These are phyloP conservation scores for Mycena sanguinolenta DNA, from an alignment of 768 basidiomycete species.

Conservation along the genomic window DNA sequence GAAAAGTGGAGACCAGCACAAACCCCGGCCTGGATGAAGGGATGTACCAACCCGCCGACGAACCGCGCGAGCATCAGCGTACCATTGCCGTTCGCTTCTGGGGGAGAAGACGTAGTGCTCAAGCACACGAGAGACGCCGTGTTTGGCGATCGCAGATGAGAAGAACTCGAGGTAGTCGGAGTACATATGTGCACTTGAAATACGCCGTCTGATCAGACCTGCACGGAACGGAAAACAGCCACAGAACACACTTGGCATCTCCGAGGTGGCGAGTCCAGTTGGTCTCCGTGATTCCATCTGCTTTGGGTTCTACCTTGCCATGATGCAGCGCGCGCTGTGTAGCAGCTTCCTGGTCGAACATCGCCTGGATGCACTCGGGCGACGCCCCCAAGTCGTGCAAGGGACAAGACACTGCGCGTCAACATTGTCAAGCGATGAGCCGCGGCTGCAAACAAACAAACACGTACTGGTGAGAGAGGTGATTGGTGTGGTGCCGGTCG, in stretches of 20 bases:
- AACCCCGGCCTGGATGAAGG: conserved; percentile 20
- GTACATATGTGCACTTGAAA: conserved; percentile 22
- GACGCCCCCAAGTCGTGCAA: conserved; percentile 21
- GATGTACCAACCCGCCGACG: conserved; percentile 23
- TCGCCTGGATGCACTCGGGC: conserved; percentile 7
- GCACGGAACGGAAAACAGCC: background rate
- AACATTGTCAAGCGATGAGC: background rate
- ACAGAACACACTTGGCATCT: conserved; percentile 1
- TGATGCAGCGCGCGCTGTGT: conserved; percentile 12
- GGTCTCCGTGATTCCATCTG: conserved; percentile 5
- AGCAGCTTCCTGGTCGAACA: conserved; percentile 12
- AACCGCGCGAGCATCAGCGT: conserved; percentile 46
- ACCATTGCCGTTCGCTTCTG: conserved; percentile 49
- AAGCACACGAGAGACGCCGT: conserved; percentile 55
- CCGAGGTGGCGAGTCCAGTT: conserved; percentile 15
- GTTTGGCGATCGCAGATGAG: conserved; percentile 50
- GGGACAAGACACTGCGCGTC: conserved; percentile 16
- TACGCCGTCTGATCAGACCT: background rate
- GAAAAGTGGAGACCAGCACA: background rate
- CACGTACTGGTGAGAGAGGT: conserved; percentile 26
- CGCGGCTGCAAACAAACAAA: background rate
- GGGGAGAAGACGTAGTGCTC: conserved; percentile 63
- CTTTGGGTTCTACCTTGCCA: background rate
- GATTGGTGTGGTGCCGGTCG: conserved; percentile 19
- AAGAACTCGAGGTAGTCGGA: conserved; percentile 52